These are phyloP conservation scores for Immersiporthe knoxdaviesiana DNA, from an alignment of 2,329 filamentous ascomycete genomes.

Conservation along the genomic window DNA sequence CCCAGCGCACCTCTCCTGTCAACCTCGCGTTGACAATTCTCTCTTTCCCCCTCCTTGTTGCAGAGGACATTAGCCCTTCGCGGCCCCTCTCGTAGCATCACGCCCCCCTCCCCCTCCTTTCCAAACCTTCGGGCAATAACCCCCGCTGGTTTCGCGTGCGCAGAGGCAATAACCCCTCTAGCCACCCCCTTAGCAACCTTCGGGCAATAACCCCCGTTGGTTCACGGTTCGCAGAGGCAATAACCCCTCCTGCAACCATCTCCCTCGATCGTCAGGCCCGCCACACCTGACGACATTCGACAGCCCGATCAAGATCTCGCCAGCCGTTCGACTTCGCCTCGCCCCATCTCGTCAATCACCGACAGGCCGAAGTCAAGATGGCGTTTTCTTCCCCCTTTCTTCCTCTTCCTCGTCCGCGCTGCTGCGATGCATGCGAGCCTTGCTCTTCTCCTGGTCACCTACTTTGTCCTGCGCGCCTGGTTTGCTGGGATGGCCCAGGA, in stretches of 20 bases:
- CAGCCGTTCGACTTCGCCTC: neutral
- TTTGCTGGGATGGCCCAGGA: neutral
- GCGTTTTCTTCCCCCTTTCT: neutral
- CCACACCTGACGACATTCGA: neutral
- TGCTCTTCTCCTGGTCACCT: neutral
- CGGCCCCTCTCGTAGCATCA: no score
- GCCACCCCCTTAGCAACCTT: neutral
- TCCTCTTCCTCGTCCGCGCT: neutral
- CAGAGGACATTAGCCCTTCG: no score
- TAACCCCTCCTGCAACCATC: neutral
- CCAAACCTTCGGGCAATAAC: neutral
- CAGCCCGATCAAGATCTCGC: neutral
- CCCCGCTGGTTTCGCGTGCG: neutral
- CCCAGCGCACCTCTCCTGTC: neutral
- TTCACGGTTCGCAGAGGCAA: neutral
- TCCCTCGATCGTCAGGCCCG: constrained; percentile 5
- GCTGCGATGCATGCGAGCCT: neutral
- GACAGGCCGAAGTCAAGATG: neutral
- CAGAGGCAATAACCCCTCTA: neutral
- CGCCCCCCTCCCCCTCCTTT: no score
- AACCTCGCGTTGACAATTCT: neutral
- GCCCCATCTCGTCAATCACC: neutral
- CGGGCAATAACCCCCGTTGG: constrained; percentile 1
- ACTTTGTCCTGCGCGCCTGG: neutral
- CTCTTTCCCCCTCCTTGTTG: neutral